phyloP scores from a whole-genome alignment of 305 asterid genomes.

The Solanum hybrid region DNA sequence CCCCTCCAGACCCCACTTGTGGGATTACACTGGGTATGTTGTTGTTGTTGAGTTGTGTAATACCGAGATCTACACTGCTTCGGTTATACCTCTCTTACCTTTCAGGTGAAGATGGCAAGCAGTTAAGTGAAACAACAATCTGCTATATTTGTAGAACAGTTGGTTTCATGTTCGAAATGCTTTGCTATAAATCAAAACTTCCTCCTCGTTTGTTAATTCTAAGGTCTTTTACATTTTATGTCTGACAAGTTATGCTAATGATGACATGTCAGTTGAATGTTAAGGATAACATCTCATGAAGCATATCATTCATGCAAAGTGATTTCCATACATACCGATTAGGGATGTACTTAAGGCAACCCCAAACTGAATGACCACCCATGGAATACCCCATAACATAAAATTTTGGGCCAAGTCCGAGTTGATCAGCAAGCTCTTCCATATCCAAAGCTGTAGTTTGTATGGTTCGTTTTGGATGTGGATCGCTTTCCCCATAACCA shows the following conservation, averaged over 20 bases:
- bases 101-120: background rate
- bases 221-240: background rate
- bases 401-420: constrained; percentile 60
- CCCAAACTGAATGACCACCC: constrained; percentile 86
- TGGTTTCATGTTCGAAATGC: background rate
- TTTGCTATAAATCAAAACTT: background rate
- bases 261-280: background rate
- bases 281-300: background rate
- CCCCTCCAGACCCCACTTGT: background rate
- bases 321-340: constrained; percentile 32
- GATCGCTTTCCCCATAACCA: constrained; percentile 60
- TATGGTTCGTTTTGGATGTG: constrained; percentile 36
- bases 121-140: background rate
- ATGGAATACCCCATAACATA: constrained; percentile 58
- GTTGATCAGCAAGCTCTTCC: constrained; percentile 67
- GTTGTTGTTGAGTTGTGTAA: background rate
- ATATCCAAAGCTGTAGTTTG: constrained; percentile 53
- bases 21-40: background rate
- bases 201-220: background rate
- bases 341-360: constrained; percentile 76
- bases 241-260: background rate
- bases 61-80: background rate
- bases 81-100: background rate
- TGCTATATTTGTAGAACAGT: background rate
- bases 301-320: background rate